Evolutionary conservation across 192 early-diverging fungal species (phyloP), one percentile per base, ranked within the genome.

Genomic region (Coemansia aciculifera): DNA sequence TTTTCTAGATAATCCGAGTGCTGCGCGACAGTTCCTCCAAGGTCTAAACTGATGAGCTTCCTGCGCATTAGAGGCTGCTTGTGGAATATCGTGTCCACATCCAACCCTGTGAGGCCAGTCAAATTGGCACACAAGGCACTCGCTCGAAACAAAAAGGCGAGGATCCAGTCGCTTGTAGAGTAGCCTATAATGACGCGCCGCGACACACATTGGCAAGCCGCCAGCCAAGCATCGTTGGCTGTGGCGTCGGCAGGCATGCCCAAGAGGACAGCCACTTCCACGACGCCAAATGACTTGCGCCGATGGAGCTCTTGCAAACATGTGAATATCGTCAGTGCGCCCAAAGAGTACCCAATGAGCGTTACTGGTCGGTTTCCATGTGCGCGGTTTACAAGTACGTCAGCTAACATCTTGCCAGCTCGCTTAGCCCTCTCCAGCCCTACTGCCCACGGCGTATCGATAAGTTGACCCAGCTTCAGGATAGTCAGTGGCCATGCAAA

Each of bases 391-490:
- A 43, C 59, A 19, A 85, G 67, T 9, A 85, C 73, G 5, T 85
- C 84, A 1, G 84, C 84, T 59, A 85, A 67, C 9, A 91, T 74
- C 34, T 75, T 71, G 27, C 90, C 90, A 5, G 89, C 90, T 32
- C 87, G 86, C 59, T 82, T 83, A 5, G 90, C 88, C 24, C 88
- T 86, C 63, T 81, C 87, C 8, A 90, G 62, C 3, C 86, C 90
- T 21, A 85, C 86, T 0, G 85, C 83, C 90, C 90, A 92, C 9
- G 90, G 90, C 48, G 90, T 88, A 63, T 92, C 90, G 21, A 92
- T 85, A 51, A 89, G 76, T 65, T 87, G 72, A 8, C 73, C 76
- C 5, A 75, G 61, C 62, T 79, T 84, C 12, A 84, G 64, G 11
- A 84, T 67, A 4, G 76, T 73, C 64, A 84, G 51, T 5, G 81